phyloP scores from a whole-genome alignment of 1,284 basidiomycete genomes.

The Tremellales sp. region DNA sequence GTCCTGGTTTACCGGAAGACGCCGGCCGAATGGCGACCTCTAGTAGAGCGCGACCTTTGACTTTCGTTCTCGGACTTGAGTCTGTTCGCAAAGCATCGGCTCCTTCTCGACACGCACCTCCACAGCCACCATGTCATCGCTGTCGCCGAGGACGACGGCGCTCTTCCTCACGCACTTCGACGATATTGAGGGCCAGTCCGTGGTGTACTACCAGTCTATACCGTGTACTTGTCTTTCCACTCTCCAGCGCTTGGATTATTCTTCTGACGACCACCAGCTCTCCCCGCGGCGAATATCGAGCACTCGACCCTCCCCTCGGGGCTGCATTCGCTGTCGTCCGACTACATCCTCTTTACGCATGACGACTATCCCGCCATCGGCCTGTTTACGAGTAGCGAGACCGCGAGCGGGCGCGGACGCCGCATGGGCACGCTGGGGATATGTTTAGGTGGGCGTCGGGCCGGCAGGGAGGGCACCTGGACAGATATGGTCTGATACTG shows the following conservation, averaged over 20 bases:
- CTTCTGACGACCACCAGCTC: conserved; percentile 39
- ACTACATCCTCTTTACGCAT: conserved; percentile 35
- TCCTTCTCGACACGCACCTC: neutral
- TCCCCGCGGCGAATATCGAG: conserved; percentile 29
- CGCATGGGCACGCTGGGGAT: conserved; percentile 43
- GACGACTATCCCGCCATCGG: conserved; percentile 26
- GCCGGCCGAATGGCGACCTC: no score
- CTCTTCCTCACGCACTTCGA: conserved; percentile 45
- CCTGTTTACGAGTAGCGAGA: conserved; percentile 30
- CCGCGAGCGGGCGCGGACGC: conserved; percentile 26
- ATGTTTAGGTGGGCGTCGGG: conserved; percentile 32
- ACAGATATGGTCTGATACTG: no score
- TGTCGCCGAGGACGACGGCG: conserved; percentile 38
- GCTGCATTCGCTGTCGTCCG: conserved; percentile 30
- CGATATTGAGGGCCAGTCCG: conserved; percentile 43
- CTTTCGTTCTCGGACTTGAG: no score
- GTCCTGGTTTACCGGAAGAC: no score
- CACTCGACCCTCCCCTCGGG: conserved; percentile 40
- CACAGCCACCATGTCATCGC: neutral
- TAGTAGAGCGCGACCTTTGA: no score
- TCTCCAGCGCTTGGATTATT: conserved; percentile 18
- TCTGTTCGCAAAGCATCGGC: no score
- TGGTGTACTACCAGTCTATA: conserved; percentile 19
- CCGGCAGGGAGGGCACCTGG: no score
- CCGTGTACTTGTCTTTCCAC: neutral